These are phyloP conservation scores for Pyrenophora tritici-repentis DNA, from an alignment of 2,329 filamentous ascomycete species.

Conservation along the genomic window DNA sequence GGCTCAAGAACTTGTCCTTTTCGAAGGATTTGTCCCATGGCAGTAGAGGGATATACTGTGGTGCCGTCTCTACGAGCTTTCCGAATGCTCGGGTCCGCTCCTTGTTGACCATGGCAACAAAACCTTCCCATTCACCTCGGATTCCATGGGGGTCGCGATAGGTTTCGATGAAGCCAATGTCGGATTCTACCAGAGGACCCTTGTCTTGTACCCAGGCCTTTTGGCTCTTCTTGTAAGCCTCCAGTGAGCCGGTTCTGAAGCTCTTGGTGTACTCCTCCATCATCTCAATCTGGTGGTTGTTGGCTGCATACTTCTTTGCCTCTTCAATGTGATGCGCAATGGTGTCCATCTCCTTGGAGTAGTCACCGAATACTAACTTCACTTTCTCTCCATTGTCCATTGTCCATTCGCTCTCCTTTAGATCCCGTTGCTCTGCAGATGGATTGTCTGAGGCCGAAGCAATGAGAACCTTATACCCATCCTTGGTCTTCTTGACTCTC, in stretches of 20 bases:
- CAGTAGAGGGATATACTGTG: constrained; percentile 81
- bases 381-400: constrained; percentile 55
- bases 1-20: constrained; percentile 93
- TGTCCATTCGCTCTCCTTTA: constrained; percentile 53
- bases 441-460: constrained; percentile 53
- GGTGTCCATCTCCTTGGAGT: constrained; percentile 53
- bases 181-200: constrained; percentile 56
- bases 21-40: constrained; percentile 91
- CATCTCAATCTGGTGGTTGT: constrained; percentile 53
- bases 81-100: constrained; percentile 89
- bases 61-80: constrained; percentile 79
- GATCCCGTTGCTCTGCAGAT: constrained; percentile 47
- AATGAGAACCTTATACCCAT: constrained; percentile 55
- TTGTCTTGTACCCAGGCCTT: constrained; percentile 60
- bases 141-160: constrained; percentile 61
- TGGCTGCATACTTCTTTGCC: constrained; percentile 54
- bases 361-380: constrained; percentile 53
- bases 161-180: constrained; percentile 61
- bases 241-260: constrained; percentile 57
- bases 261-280: constrained; percentile 55
- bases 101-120: constrained; percentile 73
- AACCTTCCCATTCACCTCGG: constrained; percentile 60
- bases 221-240: constrained; percentile 58
- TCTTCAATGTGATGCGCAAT: constrained; percentile 54
- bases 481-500: constrained; percentile 51